These are phyloP conservation scores for Lepidium africanum DNA, from an alignment of 345 rosid species.

Conservation along the genomic window DNA sequence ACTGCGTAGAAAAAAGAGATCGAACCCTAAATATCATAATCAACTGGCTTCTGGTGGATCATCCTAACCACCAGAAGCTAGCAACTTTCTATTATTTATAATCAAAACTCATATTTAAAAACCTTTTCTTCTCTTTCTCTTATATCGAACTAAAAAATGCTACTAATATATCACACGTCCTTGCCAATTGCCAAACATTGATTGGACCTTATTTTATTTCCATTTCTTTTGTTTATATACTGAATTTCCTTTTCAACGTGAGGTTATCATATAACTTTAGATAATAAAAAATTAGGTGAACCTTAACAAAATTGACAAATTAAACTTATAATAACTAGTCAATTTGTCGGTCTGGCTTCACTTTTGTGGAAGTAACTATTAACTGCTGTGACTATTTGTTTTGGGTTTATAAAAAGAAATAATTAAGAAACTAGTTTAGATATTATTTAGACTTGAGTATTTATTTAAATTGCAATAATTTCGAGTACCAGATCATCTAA, in stretches of 20 bases:
- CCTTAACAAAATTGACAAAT: background rate
- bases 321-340: background rate
- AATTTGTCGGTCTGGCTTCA: conserved; percentile 8
- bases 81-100: too few species aligned
- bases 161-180: too few species aligned
- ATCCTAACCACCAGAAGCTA: too few species aligned
- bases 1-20: too few species aligned
- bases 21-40: too few species aligned
- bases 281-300: background rate
- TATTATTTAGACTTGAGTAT: background rate
- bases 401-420: background rate
- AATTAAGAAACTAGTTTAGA: background rate
- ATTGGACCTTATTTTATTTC: conserved; percentile 1
- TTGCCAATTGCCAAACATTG: background rate
- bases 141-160: too few species aligned
- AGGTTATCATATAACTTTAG: background rate
- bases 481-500: background rate
- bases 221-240: background rate
- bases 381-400: background rate
- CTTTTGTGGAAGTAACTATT: background rate
- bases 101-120: too few species aligned
- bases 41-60: too few species aligned
- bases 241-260: background rate
- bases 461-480: background rate
- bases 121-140: too few species aligned